Evolutionary conservation across 768 basidiomycete species (phyloP).

Genomic region (Mycena haematopus): DNA sequence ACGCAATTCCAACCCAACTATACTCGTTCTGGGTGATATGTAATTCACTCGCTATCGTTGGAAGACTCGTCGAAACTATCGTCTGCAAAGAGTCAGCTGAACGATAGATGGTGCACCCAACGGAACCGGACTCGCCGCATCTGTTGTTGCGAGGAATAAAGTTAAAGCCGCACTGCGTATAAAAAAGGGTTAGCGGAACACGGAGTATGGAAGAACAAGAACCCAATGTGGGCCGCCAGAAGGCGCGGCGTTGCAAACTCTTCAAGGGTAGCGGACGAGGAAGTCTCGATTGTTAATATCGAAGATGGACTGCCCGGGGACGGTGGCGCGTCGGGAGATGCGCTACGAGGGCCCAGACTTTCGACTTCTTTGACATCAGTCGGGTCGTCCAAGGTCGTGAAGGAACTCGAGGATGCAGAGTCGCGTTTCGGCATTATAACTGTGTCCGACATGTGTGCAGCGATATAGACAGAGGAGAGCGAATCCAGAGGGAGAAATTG

Average conservation of each 20-base stretch:
- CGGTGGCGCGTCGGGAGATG: conserved; percentile 11
- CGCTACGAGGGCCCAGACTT: conserved; percentile 4
- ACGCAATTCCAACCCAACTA: conserved; percentile 86
- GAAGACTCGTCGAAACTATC: conserved; percentile 84
- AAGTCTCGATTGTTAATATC: conserved; percentile 36
- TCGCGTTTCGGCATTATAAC: conserved; percentile 10
- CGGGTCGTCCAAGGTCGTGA: conserved; percentile 12
- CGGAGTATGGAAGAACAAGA: conserved; percentile 27
- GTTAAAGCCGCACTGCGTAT: conserved; percentile 72
- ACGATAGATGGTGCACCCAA: background rate
- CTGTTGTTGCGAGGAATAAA: conserved; percentile 86
- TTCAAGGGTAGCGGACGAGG: conserved; percentile 40
- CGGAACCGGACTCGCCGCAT: conserved; percentile 60
- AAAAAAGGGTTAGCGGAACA: conserved; percentile 11
- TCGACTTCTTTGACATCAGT: conserved; percentile 4
- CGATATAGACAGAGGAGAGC: background rate
- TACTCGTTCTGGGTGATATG: conserved; percentile 74
- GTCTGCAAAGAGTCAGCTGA: conserved; percentile 41
- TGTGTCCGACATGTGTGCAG: background rate
- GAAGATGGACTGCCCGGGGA: conserved; percentile 33
- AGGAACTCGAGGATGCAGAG: conserved; percentile 17
- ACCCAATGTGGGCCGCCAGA: conserved; percentile 76
- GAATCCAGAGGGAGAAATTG: background rate
- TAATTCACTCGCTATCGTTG: conserved; percentile 78
- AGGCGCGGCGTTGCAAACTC: conserved; percentile 51